phyloP scores from a whole-genome alignment of 106 monocot genomes.

The Dioscorea zingiberensis region DNA sequence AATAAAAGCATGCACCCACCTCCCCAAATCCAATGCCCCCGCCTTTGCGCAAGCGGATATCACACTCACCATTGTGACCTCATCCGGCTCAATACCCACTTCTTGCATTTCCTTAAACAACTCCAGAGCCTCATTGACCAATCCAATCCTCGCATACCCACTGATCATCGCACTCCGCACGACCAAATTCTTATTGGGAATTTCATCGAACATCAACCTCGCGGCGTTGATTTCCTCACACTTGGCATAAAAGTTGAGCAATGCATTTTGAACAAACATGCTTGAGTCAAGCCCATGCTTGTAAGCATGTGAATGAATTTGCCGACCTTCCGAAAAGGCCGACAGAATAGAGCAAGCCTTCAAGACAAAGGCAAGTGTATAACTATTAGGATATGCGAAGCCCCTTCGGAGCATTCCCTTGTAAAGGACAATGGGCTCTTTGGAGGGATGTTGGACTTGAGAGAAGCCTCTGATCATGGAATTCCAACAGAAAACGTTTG shows the following conservation, averaged over 20 bases:
- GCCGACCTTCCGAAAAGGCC: conserved; percentile 51
- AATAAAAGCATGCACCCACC: conserved; percentile 74
- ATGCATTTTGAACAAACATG: conserved; percentile 62
- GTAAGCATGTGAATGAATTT: conserved; percentile 60
- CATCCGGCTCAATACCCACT: conserved; percentile 57
- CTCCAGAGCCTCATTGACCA: conserved; percentile 68
- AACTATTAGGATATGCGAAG: conserved; percentile 54
- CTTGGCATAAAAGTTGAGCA: conserved; percentile 74
- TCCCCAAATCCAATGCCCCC: conserved; percentile 80
- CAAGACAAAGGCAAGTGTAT: conserved; percentile 67
- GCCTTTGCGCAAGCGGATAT: conserved; percentile 88
- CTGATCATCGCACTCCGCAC: conserved; percentile 92
- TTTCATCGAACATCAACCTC: conserved; percentile 58
- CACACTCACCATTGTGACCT: conserved; percentile 92
- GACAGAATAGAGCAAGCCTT: conserved; percentile 51
- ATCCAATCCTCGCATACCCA: conserved; percentile 72
- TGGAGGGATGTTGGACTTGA: conserved; percentile 21
- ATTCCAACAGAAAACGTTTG: conserved; percentile 73
- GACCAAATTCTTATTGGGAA: conserved; percentile 65
- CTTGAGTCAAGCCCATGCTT: conserved; percentile 53
- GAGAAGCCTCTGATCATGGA: conserved; percentile 58
- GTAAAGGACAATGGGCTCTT: conserved; percentile 52
- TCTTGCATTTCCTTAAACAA: conserved; percentile 80
- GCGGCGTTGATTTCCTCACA: conserved; percentile 58
- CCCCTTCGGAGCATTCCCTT: conserved; percentile 36